Evolutionary conservation across 306 rosid genomes (phyloP).

Genomic region (Acacia acuminata): DNA sequence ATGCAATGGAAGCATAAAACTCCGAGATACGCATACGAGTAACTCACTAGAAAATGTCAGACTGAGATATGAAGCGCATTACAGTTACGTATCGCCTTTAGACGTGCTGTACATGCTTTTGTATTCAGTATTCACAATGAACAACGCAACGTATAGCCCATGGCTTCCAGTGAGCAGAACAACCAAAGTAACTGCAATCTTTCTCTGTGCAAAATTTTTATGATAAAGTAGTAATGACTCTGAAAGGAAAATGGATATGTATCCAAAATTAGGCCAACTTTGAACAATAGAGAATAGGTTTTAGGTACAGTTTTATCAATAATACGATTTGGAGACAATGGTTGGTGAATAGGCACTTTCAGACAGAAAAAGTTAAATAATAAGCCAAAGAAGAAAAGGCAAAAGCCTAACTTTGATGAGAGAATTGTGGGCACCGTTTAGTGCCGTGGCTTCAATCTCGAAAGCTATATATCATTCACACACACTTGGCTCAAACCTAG

Average conservation of each 20-base stretch:
- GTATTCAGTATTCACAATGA: no score
- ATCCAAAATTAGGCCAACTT: background rate
- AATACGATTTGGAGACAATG: background rate
- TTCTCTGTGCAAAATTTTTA: background rate
- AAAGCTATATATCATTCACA: slow-evolving; percentile 6
- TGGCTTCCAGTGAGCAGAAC: background rate
- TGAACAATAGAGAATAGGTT: background rate
- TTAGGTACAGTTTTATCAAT: background rate
- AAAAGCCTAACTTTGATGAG: slow-evolving; percentile 26
- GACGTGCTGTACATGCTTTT: background rate
- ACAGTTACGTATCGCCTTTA: background rate
- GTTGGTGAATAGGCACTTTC: slow-evolving; percentile 23
- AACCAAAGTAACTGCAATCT: background rate
- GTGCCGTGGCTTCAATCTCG: background rate
- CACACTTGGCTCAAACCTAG: slow-evolving; percentile 2
- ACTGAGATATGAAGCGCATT: background rate
- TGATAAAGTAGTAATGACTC: background rate
- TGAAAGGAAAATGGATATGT: background rate
- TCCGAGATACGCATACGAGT: background rate
- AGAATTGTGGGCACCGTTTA: background rate
- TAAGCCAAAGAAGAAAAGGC: background rate
- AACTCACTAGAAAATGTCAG: background rate
- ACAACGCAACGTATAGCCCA: background rate
- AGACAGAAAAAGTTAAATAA: background rate
- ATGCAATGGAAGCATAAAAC: background rate